Evolutionary conservation across 2,329 filamentous ascomycete species (phyloP).

Genomic region (Phialocephala subalpina): DNA sequence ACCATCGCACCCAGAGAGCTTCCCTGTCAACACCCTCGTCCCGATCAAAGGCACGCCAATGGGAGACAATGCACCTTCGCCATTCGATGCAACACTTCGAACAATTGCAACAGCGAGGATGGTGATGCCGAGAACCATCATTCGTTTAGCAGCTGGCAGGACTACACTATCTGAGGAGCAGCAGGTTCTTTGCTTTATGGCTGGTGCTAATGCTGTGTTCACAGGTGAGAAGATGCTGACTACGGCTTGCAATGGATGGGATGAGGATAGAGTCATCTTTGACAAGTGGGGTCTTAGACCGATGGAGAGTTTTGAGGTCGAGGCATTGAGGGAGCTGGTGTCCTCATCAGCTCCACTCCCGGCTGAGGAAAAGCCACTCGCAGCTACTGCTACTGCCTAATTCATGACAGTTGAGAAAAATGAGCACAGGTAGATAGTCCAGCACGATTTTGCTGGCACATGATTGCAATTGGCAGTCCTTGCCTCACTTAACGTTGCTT

Average conservation of each 20-base stretch:
- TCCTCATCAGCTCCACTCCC: slow-evolving; percentile 29
- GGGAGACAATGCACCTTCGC: slow-evolving; percentile 75
- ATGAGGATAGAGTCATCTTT: slow-evolving; percentile 87
- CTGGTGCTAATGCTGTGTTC: slow-evolving; percentile 93
- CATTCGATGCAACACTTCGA: slow-evolving; percentile 80
- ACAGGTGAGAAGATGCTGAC: slow-evolving; percentile 97
- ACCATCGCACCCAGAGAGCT: slow-evolving; percentile 85
- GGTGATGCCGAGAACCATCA: slow-evolving; percentile 85
- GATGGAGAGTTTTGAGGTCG: slow-evolving; percentile 62
- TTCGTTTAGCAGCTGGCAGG: slow-evolving; percentile 84
- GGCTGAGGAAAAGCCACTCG: slow-evolving; percentile 16
- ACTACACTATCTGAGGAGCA: slow-evolving; percentile 88
- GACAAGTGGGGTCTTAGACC: slow-evolving; percentile 81
- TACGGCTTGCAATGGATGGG: slow-evolving; percentile 90
- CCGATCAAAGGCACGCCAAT: slow-evolving; percentile 91
- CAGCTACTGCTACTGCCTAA: slow-evolving; percentile 1
- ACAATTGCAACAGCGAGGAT: slow-evolving; percentile 86
- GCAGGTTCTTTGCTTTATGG: slow-evolving; percentile 89
- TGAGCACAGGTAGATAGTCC: background rate
- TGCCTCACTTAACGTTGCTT: background rate
- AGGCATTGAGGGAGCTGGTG: slow-evolving; percentile 36
- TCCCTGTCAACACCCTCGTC: slow-evolving; percentile 90
- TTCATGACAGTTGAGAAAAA: background rate
- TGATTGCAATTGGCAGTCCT: too few species aligned
- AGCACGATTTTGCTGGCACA: background rate